These are phyloP conservation scores for Malassezia japonica DNA, from an alignment of 1,284 basidiomycete genomes.

Conservation along the genomic window DNA sequence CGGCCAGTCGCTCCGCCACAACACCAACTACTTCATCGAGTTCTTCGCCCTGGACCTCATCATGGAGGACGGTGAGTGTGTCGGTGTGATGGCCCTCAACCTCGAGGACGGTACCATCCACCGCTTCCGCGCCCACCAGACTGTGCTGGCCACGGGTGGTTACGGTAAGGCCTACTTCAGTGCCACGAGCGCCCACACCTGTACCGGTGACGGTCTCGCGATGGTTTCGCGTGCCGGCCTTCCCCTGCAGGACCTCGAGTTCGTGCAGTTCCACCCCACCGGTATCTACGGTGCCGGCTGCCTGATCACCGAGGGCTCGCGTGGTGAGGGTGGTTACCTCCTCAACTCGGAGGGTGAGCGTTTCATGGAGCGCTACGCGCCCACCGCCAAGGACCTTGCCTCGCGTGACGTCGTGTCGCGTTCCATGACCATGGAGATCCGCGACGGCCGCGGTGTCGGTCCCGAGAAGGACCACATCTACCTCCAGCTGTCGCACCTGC, in stretches of 20 bases:
- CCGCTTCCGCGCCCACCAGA: slow-evolving; percentile 96
- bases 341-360: slow-evolving; percentile 98
- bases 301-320: slow-evolving; percentile 96
- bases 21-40: slow-evolving; percentile 99
- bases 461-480: slow-evolving; percentile 97
- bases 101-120: slow-evolving; percentile 99
- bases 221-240: slow-evolving; percentile 96
- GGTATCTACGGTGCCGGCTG: slow-evolving; percentile 99
- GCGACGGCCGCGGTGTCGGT: slow-evolving; percentile 96
- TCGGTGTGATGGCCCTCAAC: slow-evolving; percentile 96
- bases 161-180: slow-evolving; percentile 98
- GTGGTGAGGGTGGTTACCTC: slow-evolving; percentile 97
- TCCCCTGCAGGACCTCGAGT: slow-evolving; percentile 93
- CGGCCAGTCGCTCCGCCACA: slow-evolving; percentile 95
- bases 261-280: slow-evolving; percentile 99
- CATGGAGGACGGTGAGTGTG: slow-evolving; percentile 98
- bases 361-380: slow-evolving; percentile 98
- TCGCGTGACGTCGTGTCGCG: slow-evolving; percentile 99
- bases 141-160: slow-evolving; percentile 93
- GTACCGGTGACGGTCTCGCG: slow-evolving; percentile 96
- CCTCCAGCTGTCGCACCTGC: slow-evolving; percentile 93
- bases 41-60: slow-evolving; percentile 92
- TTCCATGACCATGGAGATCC: slow-evolving; percentile 97
- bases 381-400: slow-evolving; percentile 97
- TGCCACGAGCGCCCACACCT: slow-evolving; percentile 97